Evolutionary conservation across 352 stramenopile species (phyloP).

Genomic region (Sclerospora graminicola): DNA sequence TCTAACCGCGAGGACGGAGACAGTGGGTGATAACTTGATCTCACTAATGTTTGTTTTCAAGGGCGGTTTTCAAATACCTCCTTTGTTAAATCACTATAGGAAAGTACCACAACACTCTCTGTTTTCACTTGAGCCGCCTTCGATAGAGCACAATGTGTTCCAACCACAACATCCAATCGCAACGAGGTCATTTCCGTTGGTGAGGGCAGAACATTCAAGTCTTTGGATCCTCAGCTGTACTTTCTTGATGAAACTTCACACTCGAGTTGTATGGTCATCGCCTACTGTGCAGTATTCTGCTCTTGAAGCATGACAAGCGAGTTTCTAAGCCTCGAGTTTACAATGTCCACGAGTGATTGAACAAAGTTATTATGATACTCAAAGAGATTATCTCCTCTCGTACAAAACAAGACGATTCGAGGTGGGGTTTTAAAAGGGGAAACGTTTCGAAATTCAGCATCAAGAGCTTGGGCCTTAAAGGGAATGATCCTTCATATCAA

Average conservation of each 20-base stretch:
- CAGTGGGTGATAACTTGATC: slow-evolving; percentile 60
- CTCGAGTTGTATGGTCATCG: slow-evolving; percentile 68
- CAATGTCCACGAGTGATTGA: too few species aligned
- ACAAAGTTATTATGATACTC: too few species aligned
- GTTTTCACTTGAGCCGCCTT: slow-evolving; percentile 34
- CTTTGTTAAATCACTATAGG: slow-evolving; percentile 51
- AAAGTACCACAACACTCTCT: slow-evolving; percentile 46
- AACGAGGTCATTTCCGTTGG: slow-evolving; percentile 27
- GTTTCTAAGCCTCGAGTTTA: slow-evolving; percentile 76
- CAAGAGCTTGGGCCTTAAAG: too few species aligned
- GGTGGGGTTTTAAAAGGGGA: too few species aligned
- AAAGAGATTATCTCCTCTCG: too few species aligned
- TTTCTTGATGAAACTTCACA: slow-evolving; percentile 66
- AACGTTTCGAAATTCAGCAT: too few species aligned
- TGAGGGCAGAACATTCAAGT: slow-evolving; percentile 38
- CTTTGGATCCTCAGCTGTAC: slow-evolving; percentile 24
- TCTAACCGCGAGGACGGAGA: slow-evolving; percentile 40
- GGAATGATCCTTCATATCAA: too few species aligned
- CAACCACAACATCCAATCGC: slow-evolving; percentile 51
- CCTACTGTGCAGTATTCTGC: slow-evolving; percentile 66
- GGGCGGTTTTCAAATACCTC: slow-evolving; percentile 64
- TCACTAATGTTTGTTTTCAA: slow-evolving; percentile 78
- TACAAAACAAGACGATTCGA: too few species aligned
- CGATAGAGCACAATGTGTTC: slow-evolving; percentile 20
- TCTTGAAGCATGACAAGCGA: slow-evolving; percentile 60